These are phyloP conservation scores for Stephania cephalantha DNA, from an alignment of 164 flowering plant genomes.

Conservation along the genomic window DNA sequence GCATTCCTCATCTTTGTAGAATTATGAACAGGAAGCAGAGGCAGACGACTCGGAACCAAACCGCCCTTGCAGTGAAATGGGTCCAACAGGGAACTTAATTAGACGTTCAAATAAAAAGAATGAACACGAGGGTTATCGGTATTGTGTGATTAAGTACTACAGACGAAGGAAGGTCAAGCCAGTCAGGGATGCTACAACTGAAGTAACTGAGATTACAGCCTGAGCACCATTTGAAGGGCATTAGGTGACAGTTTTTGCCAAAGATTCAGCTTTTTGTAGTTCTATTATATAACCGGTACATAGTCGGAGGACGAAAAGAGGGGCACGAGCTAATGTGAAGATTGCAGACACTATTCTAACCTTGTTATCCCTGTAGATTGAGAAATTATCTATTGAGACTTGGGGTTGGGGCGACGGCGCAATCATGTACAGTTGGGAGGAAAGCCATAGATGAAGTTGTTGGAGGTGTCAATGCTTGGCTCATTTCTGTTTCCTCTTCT, in stretches of 20 bases:
- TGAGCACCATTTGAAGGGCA: not conserved
- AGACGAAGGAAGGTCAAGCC: slow-evolving; percentile 2
- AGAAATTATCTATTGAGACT: not conserved
- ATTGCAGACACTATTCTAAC: not conserved
- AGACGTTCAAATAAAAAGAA: not conserved
- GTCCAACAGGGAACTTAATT: not conserved
- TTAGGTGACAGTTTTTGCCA: not conserved
- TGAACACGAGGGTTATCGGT: not conserved
- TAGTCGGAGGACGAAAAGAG: not conserved
- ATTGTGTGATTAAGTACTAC: not conserved
- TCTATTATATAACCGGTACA: not conserved
- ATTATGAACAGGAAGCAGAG: not conserved
- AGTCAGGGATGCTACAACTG: not conserved
- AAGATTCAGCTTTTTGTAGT: not conserved
- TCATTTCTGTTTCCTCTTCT: not conserved
- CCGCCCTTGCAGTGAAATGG: not conserved
- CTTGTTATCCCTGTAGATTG: not conserved
- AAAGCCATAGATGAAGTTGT: not conserved
- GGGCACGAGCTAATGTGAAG: not conserved
- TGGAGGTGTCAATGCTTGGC: not conserved
- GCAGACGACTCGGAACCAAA: not conserved
- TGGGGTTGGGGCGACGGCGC: not conserved
- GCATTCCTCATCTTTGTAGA: not conserved
- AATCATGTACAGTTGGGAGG: slow-evolving; percentile 1
- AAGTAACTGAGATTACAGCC: not conserved